Percentiles rank a stretch among this genome's conserved stretches.
phyloP scores from a whole-genome alignment of 768 basidiomycete genomes.

The Daedaleopsis sinensis region DNA sequence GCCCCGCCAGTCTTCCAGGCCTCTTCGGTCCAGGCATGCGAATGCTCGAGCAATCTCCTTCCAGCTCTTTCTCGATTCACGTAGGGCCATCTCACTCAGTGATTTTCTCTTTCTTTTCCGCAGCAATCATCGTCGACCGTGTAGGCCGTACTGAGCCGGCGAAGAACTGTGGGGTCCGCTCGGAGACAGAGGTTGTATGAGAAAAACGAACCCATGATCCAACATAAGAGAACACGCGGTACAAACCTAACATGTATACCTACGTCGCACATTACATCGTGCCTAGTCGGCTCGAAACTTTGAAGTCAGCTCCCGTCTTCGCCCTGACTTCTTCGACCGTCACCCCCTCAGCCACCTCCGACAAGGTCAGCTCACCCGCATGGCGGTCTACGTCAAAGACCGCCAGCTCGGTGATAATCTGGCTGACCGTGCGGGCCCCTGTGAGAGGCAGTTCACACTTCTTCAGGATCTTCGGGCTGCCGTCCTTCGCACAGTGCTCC shows the following conservation, averaged over 20 bases:
- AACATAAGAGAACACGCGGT: neutral
- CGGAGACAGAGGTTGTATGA: neutral
- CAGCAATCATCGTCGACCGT: neutral
- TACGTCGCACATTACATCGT: constrained; percentile 22
- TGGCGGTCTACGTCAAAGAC: constrained; percentile 87
- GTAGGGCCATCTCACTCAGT: neutral
- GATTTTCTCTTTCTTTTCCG: neutral
- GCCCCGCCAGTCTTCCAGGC: neutral
- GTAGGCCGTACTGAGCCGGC: neutral
- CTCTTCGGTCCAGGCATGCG: neutral
- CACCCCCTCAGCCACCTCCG: constrained; percentile 84
- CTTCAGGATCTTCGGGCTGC: constrained; percentile 84
- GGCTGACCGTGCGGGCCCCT: constrained; percentile 85
- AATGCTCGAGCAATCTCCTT: neutral
- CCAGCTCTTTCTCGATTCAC: neutral
- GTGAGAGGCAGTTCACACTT: constrained; percentile 86
- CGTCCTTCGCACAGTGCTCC: constrained; percentile 91
- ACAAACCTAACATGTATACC: neutral
- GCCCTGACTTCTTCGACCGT: constrained; percentile 81
- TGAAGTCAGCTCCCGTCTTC: constrained; percentile 88
- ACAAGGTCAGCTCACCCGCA: constrained; percentile 71
- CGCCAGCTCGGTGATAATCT: constrained; percentile 90
- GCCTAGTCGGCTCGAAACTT: constrained; percentile 47
- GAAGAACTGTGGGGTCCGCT: neutral
- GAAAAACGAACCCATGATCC: neutral